Evolutionary conservation across 164 flowering plant species (phyloP), one percentile per base, ranked within the genome.

Genomic region (Dillenia turbinata): DNA sequence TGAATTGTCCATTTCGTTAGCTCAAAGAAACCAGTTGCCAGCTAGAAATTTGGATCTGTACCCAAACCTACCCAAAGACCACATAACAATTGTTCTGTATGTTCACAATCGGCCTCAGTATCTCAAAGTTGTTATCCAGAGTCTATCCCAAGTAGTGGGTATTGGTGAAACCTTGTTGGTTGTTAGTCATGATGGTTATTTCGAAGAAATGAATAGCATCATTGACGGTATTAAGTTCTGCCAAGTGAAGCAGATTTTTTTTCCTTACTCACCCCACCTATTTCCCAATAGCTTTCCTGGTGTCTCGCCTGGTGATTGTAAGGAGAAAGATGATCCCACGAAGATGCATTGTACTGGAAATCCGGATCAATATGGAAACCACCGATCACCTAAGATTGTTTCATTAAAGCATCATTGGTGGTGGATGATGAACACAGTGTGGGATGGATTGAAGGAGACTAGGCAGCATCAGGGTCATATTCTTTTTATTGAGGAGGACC

Each of bases 401-500:
- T 90, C 97, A 0, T 67, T 93, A 74, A 93, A 93, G 83, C 98
- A 89, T 76, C 98, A 93, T 65, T 93, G 98, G 98, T 93, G 98
- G 98, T 93, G 98, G 98, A 90, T 90, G 98, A 93, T 93, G 98
- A 93, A 90, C 71, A 89, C 94, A 0, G 90, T 93, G 44, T 93
- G 97, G 98, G 94, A 93, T 77, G 90, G 94, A 26, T 68, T 93
- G 81, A 71, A 77, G 63, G 98, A 93, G 76, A 89, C 90, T 4
- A 57, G 59, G 64, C 65, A 49, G 13, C 88, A 85, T 33, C 54
- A 66, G 0, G 92, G 92, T 16, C 90, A 93, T 75, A 83, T 93
- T 68, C 85, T 93, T 60, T 93, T 93, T 74, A 86, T 93, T 40
- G 98, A 93, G 71, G 98, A 93, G 56, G 98, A 93, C 67, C 98